Evolutionary conservation across 345 rosid species (phyloP), one percentile per base, ranked within the genome.

Genomic region (Kernera saxatilis): DNA sequence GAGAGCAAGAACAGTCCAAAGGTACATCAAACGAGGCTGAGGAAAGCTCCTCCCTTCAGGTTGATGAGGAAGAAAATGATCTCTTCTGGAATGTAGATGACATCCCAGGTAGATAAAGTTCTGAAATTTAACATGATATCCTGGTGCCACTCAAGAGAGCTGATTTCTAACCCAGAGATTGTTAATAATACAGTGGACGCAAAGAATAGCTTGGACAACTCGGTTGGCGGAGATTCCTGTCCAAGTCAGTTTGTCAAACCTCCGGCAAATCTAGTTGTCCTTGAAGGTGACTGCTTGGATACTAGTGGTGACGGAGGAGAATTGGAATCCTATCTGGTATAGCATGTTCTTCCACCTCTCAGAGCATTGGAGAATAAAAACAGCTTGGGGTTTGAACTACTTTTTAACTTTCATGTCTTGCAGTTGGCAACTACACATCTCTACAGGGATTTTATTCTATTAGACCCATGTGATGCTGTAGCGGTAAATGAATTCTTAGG

Each of bases 271-370:
- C 84, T 95, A 71, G 87, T 92, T 64, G 99, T 95, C 56, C 86
- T 92, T 67, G 96, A 95, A 86, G 97, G 96, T 37, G 99, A 90
- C 67, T 92, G 96, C 80, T 80, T 89, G 49, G 96, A 92, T 77
- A 70, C 84, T 79, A 54, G 79, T 67, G 92, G 92, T 56, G 91
- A 88, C 59, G 88, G 82, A 40, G 89, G 90, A 39, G 98, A 91
- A 73, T 54, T 94, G 74, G 99, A 91, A 74, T 89, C 96, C 8
- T 94, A 89, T 81, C 93, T 94, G 98, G 99, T 94, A 89, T 69
- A 62, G 21, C 56, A 18, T 37, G 50, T 71, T 49, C 67, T 33
- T 78, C 33, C 40, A 39, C 8, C 33, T 66, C 26, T 55, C 77
- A 40, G 45, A 57, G 11, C 63, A 21, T 64, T 55, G 23, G 36